These are phyloP conservation scores for Leishmania turanica DNA, from an alignment of 208 protist species.

Conservation along the genomic window DNA sequence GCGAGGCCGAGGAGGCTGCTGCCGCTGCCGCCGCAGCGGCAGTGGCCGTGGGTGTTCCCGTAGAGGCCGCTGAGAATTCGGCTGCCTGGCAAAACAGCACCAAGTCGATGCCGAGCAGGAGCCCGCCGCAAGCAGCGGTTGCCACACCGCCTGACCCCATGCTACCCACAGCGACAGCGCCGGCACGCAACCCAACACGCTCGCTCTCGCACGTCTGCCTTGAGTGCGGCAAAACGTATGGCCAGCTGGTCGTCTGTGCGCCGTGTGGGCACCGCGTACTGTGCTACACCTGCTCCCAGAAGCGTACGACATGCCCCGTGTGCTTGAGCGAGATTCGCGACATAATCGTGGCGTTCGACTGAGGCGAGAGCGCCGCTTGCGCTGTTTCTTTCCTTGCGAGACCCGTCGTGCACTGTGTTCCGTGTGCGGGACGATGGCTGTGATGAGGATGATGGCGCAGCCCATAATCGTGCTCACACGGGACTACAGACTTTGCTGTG, in stretches of 20 bases:
- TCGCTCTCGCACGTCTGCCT: slow-evolving; percentile 33
- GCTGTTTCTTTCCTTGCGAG: not conserved
- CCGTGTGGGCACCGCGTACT: slow-evolving; percentile 88
- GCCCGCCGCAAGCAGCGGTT: not conserved
- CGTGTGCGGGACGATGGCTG: not conserved
- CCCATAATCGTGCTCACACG: not conserved
- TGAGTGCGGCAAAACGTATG: slow-evolving; percentile 39
- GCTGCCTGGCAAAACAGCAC: not conserved
- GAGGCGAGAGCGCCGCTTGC: not conserved
- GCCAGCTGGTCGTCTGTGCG: slow-evolving; percentile 53
- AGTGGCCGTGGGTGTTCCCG: not conserved
- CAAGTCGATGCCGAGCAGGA: not conserved
- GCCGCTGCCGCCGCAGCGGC: not conserved
- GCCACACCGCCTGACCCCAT: not conserved
- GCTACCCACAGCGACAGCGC: not conserved
- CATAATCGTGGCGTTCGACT: slow-evolving; percentile 41
- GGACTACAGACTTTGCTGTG: not conserved
- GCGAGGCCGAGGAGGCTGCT: slow-evolving; percentile 20
- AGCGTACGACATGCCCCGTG: slow-evolving; percentile 73
- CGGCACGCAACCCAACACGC: not conserved
- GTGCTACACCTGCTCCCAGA: slow-evolving; percentile 60
- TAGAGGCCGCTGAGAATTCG: not conserved
- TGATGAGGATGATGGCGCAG: not conserved
- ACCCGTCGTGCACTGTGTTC: not conserved
- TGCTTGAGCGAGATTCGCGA: slow-evolving; percentile 56